These are phyloP conservation scores for Melastoma malabathricum DNA, from an alignment of 345 rosid species.

Conservation along the genomic window DNA sequence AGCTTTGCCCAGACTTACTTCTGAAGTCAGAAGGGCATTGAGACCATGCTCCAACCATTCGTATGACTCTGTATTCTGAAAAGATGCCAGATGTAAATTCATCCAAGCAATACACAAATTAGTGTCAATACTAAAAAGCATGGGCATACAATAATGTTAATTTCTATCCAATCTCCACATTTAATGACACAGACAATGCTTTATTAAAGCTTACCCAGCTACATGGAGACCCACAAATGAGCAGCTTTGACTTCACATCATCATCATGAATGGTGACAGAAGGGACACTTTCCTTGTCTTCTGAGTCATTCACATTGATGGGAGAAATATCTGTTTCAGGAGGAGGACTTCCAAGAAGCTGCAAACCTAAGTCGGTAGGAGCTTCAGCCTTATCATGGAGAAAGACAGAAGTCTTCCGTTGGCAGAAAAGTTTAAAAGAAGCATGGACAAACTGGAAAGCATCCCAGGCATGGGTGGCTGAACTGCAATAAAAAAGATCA, in stretches of 20 bases:
- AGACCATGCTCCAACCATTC: constrained; percentile 32
- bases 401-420: constrained; percentile 9
- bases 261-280: constrained; percentile 39
- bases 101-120: background rate
- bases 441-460: constrained; percentile 39
- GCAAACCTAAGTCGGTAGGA: constrained; percentile 14
- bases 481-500: constrained; percentile 19
- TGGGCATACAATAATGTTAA: too few species aligned
- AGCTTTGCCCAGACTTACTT: constrained; percentile 19
- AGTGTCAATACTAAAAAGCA: background rate
- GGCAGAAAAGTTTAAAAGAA: constrained; percentile 27
- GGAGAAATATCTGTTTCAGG: constrained; percentile 20
- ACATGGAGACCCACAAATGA: constrained; percentile 24
- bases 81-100: background rate
- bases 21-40: constrained; percentile 33
- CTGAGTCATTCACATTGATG: constrained; percentile 22
- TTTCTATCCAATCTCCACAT: background rate
- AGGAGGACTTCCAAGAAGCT: constrained; percentile 26
- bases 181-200: background rate
- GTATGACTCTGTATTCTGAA: constrained; percentile 22
- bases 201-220: constrained; percentile 8
- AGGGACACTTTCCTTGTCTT: constrained; percentile 26
- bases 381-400: constrained; percentile 10
- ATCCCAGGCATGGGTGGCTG: constrained; percentile 30
- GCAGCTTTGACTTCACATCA: constrained; percentile 30